A percentile compares a stretch with the other conserved stretches of the same genome.
These are phyloP conservation scores for Ophiocordyceps camponoti-saundersi DNA, from an alignment of 2,329 filamentous ascomycete species.

Conservation along the genomic window DNA sequence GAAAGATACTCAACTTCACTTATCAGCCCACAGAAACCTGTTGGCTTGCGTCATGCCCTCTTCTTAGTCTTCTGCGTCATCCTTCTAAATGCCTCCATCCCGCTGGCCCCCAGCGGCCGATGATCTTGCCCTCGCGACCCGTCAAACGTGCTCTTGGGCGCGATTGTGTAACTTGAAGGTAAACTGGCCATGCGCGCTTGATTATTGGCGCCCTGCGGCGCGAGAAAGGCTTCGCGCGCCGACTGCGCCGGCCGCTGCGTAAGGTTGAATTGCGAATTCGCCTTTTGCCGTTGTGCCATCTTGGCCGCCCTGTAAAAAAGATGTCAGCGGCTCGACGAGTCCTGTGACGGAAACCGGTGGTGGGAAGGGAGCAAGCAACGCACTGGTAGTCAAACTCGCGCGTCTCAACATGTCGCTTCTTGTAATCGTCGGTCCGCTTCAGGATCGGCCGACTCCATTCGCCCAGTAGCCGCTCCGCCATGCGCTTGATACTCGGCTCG, in stretches of 20 bases:
- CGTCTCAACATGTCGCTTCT: conserved; percentile 56
- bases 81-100: conserved; percentile 46
- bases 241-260: conserved; percentile 29
- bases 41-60: conserved; percentile 7
- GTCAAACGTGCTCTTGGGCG: conserved; percentile 45
- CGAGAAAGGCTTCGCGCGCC: conserved; percentile 31
- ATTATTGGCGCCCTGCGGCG: conserved; percentile 35
- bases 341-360: neutral
- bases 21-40: no score
- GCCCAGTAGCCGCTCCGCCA: conserved; percentile 78
- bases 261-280: conserved; percentile 30
- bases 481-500: conserved; percentile 76
- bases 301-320: conserved; percentile 38
- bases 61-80: conserved; percentile 50
- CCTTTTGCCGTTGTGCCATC: conserved; percentile 29
- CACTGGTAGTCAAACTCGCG: conserved; percentile 48
- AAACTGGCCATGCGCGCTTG: conserved; percentile 38
- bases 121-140: conserved; percentile 31
- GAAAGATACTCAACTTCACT: no score
- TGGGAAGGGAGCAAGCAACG: conserved; percentile 14
- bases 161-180: conserved; percentile 40
- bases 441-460: conserved; percentile 94
- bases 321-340: no score
- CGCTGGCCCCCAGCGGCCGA: conserved; percentile 44
- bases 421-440: conserved; percentile 86